Evolutionary conservation across 2,329 filamentous ascomycete genomes (phyloP), one percentile per base, ranked within the genome.

Genomic region (Fusarium oligoseptatum): DNA sequence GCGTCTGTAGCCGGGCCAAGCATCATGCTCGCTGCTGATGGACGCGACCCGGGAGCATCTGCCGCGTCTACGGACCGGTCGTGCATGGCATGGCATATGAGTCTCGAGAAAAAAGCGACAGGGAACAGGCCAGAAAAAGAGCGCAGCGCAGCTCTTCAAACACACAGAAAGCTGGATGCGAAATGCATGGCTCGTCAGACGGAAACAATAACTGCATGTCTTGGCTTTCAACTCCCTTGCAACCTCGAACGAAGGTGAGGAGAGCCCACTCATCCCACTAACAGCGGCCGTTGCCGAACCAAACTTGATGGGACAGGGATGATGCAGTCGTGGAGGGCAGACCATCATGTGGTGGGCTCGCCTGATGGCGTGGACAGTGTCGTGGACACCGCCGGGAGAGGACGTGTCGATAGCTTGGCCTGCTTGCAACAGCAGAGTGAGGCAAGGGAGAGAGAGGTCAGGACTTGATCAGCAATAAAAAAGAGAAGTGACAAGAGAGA

Each of bases 281-380:
- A 70, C 36, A 56, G 66, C 72, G 72, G 72, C 72, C 72, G 66
- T 56, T 74, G 72, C 72, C 72, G 72, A 74, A 74, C 72, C 58
- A 75, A 55, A 73, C 55, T 41, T 75, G 68, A 74, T 70, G 32
- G 62, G 62, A 45, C 66, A 75, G 66, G 68, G 72, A 29, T 55
- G n/a, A 45, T 29, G 24, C 24, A 29, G 48, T 52, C 48, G 24
- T 55, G 32, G 45, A 66, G 32, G 63, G 60, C 71, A 74, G 68
- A 67, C 72, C 68, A 75, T 73, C 63, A 75, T 73, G 60, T 52
- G 60, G 60, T 75, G 72, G 50, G 60, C 72, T 68, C 60, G 56
- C 20, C 62, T 64, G 60, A 75, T 71, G 72, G 63, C 37, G 63
- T 75, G 72, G 66, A 22, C 12, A 60, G 29, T 24, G 22, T 39